Conservation (phyloP, 345 rosid species). For the Psidium friedrichsthalianum region DNA sequence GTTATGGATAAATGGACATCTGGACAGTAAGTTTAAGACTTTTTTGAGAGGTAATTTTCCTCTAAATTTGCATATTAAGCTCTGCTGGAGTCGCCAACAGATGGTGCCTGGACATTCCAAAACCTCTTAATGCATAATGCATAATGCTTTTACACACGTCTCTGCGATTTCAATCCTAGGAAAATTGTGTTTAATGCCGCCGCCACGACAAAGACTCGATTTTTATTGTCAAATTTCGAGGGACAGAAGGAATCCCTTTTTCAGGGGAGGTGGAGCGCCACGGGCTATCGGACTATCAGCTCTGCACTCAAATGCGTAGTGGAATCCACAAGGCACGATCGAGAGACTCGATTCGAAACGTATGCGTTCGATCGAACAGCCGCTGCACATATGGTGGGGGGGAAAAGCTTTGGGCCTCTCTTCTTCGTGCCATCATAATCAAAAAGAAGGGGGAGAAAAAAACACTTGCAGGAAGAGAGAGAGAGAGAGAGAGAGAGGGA, state of each 20-base stretch:
- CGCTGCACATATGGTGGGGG: neutral
- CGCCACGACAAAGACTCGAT: neutral
- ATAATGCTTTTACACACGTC: neutral
- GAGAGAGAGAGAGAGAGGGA: neutral
- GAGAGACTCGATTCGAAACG: neutral
- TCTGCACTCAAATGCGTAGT: neutral
- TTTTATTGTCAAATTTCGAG: neutral
- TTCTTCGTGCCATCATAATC: neutral
- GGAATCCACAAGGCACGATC: neutral
- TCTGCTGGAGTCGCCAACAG: neutral
- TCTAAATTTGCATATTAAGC: no score
- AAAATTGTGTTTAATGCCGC: neutral
- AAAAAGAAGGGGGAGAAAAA: neutral
- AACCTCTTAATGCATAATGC: neutral
- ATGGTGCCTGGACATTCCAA: neutral
- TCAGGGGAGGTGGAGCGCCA: neutral
- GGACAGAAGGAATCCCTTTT: neutral
- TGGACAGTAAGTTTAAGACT: neutral
- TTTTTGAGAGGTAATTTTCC: neutral
- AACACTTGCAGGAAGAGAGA: neutral
- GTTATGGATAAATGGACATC: no score
- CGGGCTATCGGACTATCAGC: neutral
- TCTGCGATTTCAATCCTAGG: neutral
- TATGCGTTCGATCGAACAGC: neutral
- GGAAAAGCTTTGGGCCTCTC: neutral